A percentile compares a stretch with the other conserved stretches of the same genome.
These are phyloP conservation scores for Colletotrichum sp. DNA, from an alignment of 2,329 filamentous ascomycete species.

Conservation along the genomic window DNA sequence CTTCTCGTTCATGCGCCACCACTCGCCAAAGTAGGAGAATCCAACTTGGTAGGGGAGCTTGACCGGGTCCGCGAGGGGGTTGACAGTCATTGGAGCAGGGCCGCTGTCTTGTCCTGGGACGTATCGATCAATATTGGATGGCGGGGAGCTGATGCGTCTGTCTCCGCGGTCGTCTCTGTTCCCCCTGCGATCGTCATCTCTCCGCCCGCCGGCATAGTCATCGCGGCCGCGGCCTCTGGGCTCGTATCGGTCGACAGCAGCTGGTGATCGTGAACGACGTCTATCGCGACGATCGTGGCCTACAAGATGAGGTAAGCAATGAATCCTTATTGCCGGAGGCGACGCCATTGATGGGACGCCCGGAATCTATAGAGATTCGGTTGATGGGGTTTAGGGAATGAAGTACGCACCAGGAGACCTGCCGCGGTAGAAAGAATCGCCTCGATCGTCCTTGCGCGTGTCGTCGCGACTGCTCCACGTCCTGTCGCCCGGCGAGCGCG, in stretches of 20 bases:
- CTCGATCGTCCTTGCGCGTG: constrained; percentile 56
- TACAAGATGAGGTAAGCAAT: constrained; percentile 30
- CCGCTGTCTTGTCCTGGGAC: constrained; percentile 74
- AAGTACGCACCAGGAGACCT: constrained; percentile 71
- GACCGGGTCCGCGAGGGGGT: constrained; percentile 75
- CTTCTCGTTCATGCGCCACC: constrained; percentile 83
- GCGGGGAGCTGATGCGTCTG: constrained; percentile 64
- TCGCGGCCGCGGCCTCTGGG: constrained; percentile 70
- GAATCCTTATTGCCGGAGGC: not conserved
- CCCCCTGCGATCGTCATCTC: constrained; percentile 58
- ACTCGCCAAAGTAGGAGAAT: constrained; percentile 85
- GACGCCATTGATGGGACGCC: not conserved
- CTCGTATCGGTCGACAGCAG: constrained; percentile 77
- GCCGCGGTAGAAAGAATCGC: constrained; percentile 67
- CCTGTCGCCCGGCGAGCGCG: constrained; percentile 59
- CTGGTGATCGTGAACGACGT: constrained; percentile 73
- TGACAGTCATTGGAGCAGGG: constrained; percentile 51
- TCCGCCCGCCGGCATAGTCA: constrained; percentile 62
- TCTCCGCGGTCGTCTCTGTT: constrained; percentile 38
- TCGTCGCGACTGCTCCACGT: constrained; percentile 59
- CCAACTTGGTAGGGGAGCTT: constrained; percentile 80
- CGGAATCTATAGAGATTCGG: not conserved
- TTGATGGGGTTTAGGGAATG: not conserved
- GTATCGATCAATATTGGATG: constrained; percentile 83
- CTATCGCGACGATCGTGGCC: constrained; percentile 65